Percentiles rank a stretch among this genome's conserved stretches.
Conservation (phyloP, 371 early-diverging fungal genomes). For the Lichtheimia corymbifera region DNA sequence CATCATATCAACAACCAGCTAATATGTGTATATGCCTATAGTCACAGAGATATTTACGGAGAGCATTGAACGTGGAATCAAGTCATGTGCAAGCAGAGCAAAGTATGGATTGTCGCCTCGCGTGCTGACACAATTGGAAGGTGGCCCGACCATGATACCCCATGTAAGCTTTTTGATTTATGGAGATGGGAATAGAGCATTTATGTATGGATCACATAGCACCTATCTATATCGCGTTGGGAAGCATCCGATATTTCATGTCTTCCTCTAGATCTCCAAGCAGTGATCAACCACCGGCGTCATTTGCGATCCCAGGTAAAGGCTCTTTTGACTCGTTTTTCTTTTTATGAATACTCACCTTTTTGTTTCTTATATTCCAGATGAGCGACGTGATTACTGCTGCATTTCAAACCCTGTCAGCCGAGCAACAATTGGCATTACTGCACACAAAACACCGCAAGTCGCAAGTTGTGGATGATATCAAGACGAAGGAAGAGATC, state of each 20-base stretch:
- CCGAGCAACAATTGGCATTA: slow-evolving; percentile 18
- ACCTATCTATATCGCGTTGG: slow-evolving; percentile 57
- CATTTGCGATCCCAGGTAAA: slow-evolving; percentile 30
- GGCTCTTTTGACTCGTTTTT: not conserved
- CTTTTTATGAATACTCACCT: not conserved
- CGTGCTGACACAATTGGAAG: slow-evolving; percentile 11
- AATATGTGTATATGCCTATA: slow-evolving; percentile 4
- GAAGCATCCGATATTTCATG: slow-evolving; percentile 51
- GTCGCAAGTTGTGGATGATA: slow-evolving; percentile 13
- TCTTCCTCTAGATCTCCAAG: slow-evolving; percentile 38
- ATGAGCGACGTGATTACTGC: slow-evolving; percentile 20
- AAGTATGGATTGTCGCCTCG: slow-evolving; percentile 33
- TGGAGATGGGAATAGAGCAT: not conserved
- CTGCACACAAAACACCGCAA: slow-evolving; percentile 20
- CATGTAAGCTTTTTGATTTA: slow-evolving; percentile 9
- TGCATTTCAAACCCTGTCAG: slow-evolving; percentile 12
- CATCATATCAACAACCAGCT: not conserved
- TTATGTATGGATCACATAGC: slow-evolving; percentile 17
- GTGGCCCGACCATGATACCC: slow-evolving; percentile 19
- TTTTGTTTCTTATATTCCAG: slow-evolving; percentile 7
- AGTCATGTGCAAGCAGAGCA: slow-evolving; percentile 19
- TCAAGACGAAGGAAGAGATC: slow-evolving; percentile 22
- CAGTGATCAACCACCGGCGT: slow-evolving; percentile 22
- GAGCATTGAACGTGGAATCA: slow-evolving; percentile 30
- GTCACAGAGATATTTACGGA: slow-evolving; percentile 27